phyloP scores from a whole-genome alignment of 2,329 filamentous ascomycete species.

The Fusarium avenaceum region DNA sequence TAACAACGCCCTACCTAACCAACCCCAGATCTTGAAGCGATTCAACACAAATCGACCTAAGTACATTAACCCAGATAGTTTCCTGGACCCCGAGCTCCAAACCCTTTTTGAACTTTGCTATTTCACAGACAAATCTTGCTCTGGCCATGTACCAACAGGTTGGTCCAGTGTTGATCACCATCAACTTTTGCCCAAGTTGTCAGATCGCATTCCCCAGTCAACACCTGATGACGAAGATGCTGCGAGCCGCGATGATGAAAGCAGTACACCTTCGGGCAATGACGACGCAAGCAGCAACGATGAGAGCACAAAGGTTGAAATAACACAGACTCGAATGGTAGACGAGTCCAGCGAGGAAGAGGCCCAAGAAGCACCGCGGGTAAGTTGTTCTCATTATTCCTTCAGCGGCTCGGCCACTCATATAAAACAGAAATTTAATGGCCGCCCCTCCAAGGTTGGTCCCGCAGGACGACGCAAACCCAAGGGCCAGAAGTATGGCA shows the following conservation, averaged over 20 bases:
- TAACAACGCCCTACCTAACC: constrained; percentile 50
- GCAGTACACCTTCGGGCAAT: constrained; percentile 63
- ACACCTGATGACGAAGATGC: constrained; percentile 61
- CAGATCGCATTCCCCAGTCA: constrained; percentile 61
- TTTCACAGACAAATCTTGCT: constrained; percentile 62
- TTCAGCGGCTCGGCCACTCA: constrained; percentile 6
- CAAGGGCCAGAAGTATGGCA: constrained; percentile 62
- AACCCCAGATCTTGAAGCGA: constrained; percentile 55
- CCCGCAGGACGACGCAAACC: constrained; percentile 62
- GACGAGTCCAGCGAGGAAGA: constrained; percentile 72
- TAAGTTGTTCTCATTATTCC: constrained; percentile 35
- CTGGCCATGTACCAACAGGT: constrained; percentile 75
- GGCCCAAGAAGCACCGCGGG: constrained; percentile 45
- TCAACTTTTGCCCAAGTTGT: constrained; percentile 68
- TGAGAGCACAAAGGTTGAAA: constrained; percentile 55
- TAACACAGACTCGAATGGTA: constrained; percentile 66
- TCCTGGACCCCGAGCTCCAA: constrained; percentile 73
- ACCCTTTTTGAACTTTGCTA: constrained; percentile 84
- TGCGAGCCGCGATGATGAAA: constrained; percentile 63
- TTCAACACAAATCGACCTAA: constrained; percentile 66
- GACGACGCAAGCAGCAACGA: constrained; percentile 69
- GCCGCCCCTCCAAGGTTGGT: constrained; percentile 47
- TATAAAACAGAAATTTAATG: constrained; percentile 30
- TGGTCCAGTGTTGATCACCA: constrained; percentile 74
- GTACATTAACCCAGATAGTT: constrained; percentile 66